phyloP scores from a whole-genome alignment of 352 stramenopile species.

The Globisporangium nunn region DNA sequence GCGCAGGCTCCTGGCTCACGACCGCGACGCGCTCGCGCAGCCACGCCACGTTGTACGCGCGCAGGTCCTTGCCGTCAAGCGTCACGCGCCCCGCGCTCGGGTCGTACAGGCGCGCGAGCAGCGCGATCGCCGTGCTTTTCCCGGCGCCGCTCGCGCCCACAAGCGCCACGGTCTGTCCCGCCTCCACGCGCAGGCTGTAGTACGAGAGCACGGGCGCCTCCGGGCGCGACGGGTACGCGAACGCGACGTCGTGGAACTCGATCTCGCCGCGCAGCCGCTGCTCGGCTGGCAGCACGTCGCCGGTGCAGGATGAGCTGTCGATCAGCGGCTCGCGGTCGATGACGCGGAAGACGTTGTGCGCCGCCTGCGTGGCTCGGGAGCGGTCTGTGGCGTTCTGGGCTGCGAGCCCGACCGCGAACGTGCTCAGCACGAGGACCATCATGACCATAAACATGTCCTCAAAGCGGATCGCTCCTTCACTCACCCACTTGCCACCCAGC shows the following conservation, averaged over 20 bases:
- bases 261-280: conserved; percentile 36
- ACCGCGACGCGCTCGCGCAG: conserved; percentile 74
- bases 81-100: conserved; percentile 24
- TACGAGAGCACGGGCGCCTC: conserved; percentile 25
- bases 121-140: conserved; percentile 49
- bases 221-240: conserved; percentile 42
- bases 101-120: conserved; percentile 62
- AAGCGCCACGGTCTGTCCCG: conserved; percentile 46
- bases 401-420: conserved; percentile 25
- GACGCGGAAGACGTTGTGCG: conserved; percentile 30
- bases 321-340: conserved; percentile 33
- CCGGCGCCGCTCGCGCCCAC: conserved; percentile 49
- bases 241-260: conserved; percentile 73
- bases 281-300: not conserved
- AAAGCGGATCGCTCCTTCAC: conserved; percentile 27
- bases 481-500: conserved; percentile 37
- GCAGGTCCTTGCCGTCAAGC: conserved; percentile 52
- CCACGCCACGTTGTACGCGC: conserved; percentile 55
- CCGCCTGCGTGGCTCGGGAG: conserved; percentile 21
- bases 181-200: conserved; percentile 34
- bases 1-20: conserved; percentile 79
- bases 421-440: conserved; percentile 28
- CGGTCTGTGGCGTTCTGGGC: conserved; percentile 23
- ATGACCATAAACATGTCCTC: conserved; percentile 34
- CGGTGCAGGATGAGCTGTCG: not conserved